These are phyloP conservation scores for Miscanthus lutarioriparius DNA, from an alignment of 176 grass and related monocot species.

Conservation along the genomic window DNA sequence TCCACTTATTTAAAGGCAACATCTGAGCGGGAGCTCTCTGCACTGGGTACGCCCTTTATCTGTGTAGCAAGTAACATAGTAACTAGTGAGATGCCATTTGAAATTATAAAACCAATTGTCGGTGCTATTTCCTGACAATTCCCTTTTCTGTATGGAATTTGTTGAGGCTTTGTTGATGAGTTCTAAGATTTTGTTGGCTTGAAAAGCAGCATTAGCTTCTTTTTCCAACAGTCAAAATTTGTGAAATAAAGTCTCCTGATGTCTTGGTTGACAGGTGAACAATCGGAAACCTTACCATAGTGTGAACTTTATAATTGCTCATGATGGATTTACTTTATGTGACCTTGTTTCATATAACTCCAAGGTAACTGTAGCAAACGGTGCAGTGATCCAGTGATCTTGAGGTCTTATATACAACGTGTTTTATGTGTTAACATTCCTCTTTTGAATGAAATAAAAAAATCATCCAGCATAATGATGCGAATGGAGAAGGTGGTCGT, in stretches of 20 bases:
- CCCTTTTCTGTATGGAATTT: not conserved
- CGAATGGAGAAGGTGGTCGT: conserved; percentile 80
- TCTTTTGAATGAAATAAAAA: conserved; percentile 29
- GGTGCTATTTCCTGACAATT: not conserved
- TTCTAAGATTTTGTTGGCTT: conserved; percentile 14
- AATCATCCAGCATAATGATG: conserved; percentile 87
- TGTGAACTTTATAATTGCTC: conserved; percentile 92
- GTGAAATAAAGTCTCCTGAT: conserved; percentile 14
- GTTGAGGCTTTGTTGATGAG: conserved; percentile 4
- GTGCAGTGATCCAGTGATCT: not conserved
- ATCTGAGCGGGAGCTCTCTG: no score
- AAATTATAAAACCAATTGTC: not conserved
- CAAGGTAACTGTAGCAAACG: conserved; percentile 65
- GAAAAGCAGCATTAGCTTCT: not conserved
- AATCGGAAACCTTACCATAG: conserved; percentile 78
- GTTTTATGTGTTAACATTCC: conserved; percentile 15
- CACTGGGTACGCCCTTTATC: no score
- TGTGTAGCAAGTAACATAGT: not conserved
- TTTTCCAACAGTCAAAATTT: conserved; percentile 13
- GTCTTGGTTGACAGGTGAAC: conserved; percentile 63
- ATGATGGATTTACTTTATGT: conserved; percentile 97
- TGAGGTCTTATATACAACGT: not conserved
- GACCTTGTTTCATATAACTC: conserved; percentile 94
- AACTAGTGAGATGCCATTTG: conserved; percentile 10
- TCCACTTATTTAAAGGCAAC: not conserved